Evolutionary conservation across 495 filamentous ascomycete genomes (phyloP).

Genomic region (Xylaria castorea): DNA sequence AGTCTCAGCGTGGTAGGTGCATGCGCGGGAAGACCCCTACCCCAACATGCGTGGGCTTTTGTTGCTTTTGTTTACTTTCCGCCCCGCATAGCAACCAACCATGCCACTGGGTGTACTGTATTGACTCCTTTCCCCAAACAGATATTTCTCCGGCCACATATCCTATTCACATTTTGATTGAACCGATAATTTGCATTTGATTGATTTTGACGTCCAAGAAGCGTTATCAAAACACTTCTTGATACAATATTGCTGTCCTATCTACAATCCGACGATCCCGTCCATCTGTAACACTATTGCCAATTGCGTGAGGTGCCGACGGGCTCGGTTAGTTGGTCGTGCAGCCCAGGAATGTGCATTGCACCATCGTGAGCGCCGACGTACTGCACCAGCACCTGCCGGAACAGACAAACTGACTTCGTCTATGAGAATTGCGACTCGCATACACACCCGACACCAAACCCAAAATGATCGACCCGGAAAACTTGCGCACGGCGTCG

Average conservation of each 20-base stretch:
- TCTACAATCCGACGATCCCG: not conserved
- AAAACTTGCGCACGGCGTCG: slow-evolving; percentile 85
- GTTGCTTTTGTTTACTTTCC: slow-evolving; percentile 33
- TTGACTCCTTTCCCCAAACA: not conserved
- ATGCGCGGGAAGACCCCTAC: not conserved
- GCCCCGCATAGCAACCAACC: slow-evolving; percentile 30
- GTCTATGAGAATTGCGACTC: not conserved
- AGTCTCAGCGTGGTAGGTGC: not conserved
- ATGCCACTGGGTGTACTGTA: not conserved
- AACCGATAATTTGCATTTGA: not conserved
- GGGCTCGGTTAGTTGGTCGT: not conserved
- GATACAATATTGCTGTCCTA: not conserved
- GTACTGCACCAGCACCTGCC: not conserved
- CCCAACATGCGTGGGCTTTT: slow-evolving; percentile 22
- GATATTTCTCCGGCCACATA: not conserved
- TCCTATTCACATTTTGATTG: not conserved
- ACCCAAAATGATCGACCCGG: slow-evolving; percentile 68
- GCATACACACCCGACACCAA: not conserved
- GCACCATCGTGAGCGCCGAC: slow-evolving; percentile 4
- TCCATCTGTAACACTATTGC: not conserved
- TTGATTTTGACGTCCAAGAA: not conserved
- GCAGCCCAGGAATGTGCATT: slow-evolving; percentile 1
- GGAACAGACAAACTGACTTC: not conserved
- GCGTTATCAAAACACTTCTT: not conserved
- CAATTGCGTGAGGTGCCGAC: not conserved